Evolutionary conservation across 257 asterid genomes (phyloP).

Genomic region (Leonotis leonurus): DNA sequence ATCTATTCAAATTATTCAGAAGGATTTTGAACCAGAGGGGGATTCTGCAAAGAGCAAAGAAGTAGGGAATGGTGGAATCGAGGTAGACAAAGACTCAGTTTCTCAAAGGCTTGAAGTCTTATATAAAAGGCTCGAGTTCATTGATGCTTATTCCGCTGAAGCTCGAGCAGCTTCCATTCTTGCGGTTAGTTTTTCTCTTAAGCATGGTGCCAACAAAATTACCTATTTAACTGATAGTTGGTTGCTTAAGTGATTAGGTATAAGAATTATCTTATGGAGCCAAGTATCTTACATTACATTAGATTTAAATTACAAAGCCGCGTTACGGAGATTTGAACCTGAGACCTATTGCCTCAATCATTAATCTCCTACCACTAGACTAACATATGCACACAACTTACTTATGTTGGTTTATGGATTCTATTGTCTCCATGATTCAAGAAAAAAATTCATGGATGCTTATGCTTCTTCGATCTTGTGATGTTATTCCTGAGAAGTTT

Average conservation of each 20-base stretch:
- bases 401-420: constrained; percentile 8
- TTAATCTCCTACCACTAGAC: too few relatives aligned
- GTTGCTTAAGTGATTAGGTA: not conserved
- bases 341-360: too few relatives aligned
- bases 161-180: constrained; percentile 97
- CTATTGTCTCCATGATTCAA: not conserved
- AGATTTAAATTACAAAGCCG: too few relatives aligned
- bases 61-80: constrained; percentile 36
- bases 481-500: constrained; percentile 8
- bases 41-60: constrained; percentile 43
- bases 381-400: too few relatives aligned
- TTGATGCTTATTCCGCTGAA: constrained; percentile 98
- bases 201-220: constrained; percentile 7
- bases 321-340: too few relatives aligned
- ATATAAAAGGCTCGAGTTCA: constrained; percentile 86
- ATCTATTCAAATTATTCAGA: constrained; percentile 30
- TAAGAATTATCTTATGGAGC: constrained; percentile 4
- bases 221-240: not conserved
- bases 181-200: constrained; percentile 58
- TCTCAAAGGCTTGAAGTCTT: constrained; percentile 74
- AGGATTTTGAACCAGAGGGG: constrained; percentile 48
- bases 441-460: not conserved
- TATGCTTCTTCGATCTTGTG: not conserved
- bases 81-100: constrained; percentile 46
- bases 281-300: too few relatives aligned